Base-by-base conservation (phyloP, 129 eudicot species). In the Glebionis coronaria region DNA sequence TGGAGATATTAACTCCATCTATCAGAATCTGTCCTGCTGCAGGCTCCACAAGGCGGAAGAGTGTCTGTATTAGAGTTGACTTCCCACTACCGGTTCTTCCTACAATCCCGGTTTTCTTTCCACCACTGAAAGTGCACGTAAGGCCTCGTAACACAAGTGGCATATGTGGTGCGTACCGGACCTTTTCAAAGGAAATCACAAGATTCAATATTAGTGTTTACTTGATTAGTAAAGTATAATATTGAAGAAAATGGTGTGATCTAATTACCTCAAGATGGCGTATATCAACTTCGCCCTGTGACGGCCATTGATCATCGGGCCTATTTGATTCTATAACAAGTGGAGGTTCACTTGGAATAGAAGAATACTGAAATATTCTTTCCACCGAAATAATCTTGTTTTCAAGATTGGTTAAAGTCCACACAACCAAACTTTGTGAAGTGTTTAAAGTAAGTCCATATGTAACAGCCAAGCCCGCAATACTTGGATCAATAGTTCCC, bases 1-100 rank as follows among this genome's bases (percentile, higher is more conserved):
- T 65, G 59, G 79, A 82, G 14, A 90, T 82, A 63, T 87, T 65
- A 49, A 84, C 54, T 67, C 87, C 87, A 78, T 90, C 97, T 56
- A 90, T 84, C 29, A 67, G 16, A 47, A 87, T 81, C 56, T 80
- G 58, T 23, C 97, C 97, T 12, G 64, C 80, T 5, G 86, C 70
- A 4, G 97, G 97, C 44, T 91, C 97, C 66, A 91, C 90, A 25
- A 91, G 79, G 38, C 95, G 87, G 77, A 91, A 91, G 40, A 35
- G 40, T 35, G 40, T 35, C 0, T 35, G 40, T 35, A 35, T 35
- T 9, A 35, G 40, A 35, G 40, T 0, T 35, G 40, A 35, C 40
- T 35, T 35, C 7, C 40, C 40, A 35, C 40, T 35, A 35, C 9
- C 40, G 40, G 40, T 35, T 23, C 40, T 35, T 35, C 40, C 8